Conservation (phyloP, 805 yeast genomes). For the Zygosaccharomyces pseudorouxii region DNA sequence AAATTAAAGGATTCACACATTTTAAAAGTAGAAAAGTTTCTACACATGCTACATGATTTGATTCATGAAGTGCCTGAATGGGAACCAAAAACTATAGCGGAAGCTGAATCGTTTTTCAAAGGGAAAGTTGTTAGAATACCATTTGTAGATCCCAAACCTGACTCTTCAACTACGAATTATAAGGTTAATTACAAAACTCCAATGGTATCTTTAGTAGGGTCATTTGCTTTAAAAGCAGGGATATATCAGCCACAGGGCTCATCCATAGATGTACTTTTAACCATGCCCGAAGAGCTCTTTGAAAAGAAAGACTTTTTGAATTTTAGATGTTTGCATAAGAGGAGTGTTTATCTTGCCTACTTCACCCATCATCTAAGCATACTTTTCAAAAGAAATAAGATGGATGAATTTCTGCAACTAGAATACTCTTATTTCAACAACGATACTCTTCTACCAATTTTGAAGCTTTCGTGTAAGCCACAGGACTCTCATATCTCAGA, state of each 20-base stretch:
- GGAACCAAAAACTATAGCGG: constrained; percentile 47
- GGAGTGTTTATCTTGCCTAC: constrained; percentile 81
- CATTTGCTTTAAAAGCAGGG: constrained; percentile 83
- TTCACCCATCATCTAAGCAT: constrained; percentile 61
- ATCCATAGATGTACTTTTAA: constrained; percentile 71
- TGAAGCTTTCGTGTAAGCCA: constrained; percentile 51
- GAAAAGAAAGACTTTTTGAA: constrained; percentile 87
- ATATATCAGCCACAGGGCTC: constrained; percentile 60
- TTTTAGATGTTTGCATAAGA: constrained; percentile 83
- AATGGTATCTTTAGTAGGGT: constrained; percentile 73
- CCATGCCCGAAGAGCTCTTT: constrained; percentile 73
- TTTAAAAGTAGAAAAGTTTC: constrained; percentile 61
- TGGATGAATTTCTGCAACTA: constrained; percentile 43
- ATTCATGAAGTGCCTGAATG: constrained; percentile 61
- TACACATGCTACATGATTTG: constrained; percentile 66
- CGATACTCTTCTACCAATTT: constrained; percentile 70
- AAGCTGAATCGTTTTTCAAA: constrained; percentile 53
- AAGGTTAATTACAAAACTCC: constrained; percentile 69
- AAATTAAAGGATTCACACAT: constrained; percentile 66
- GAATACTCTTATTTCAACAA: constrained; percentile 70
- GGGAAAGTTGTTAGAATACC: constrained; percentile 62
- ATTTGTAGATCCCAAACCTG: constrained; percentile 86
- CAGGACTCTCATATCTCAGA: constrained; percentile 25
- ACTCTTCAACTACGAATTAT: constrained; percentile 53
- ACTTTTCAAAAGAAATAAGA: constrained; percentile 47